Evolutionary conservation across 1,139 yeast genomes (phyloP), one percentile per base, ranked within the genome.

Genomic region (Diutina pseudorugosa): DNA sequence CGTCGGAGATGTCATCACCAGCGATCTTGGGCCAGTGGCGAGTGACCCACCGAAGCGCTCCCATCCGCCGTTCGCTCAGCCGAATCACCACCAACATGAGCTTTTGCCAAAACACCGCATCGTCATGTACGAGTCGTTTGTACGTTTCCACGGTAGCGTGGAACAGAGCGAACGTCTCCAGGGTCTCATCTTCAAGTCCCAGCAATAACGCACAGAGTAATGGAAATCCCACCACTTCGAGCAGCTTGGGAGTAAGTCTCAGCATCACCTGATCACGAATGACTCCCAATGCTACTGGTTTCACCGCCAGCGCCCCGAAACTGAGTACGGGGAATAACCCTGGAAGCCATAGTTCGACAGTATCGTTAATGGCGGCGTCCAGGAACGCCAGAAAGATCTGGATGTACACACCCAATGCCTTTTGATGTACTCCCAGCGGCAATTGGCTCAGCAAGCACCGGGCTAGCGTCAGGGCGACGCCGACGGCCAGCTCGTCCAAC

Each of bases 391-490:
- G 75, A 66, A 93, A 88, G 2, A 91, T 79, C 53, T 74, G 70
- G 44, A 79, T 81, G 63, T 91, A 93, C 0, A 91, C 79, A 56
- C 83, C 89, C 49, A 93, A 69, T 0, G 97, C 77, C 64, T 89
- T 91, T 59, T 85, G 88, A 63, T 94, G 98, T 1, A 94, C 98
- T 6, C 98, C 98, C 53, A 95, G 87, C 0, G 98, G 98, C 23
- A 93, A 72, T 51, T 75, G 73, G 0, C 95, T 83, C 4, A 91
- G 81, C 45, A 93, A 69, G 58, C 98, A 93, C 53, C 79, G 73
- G 1, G 80, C 76, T 59, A 80, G 68, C 54, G 72, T 75, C 58
- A 69, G 73, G 51, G 79, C 77, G 41, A 79, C 76, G 55, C 69
- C 75, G 68, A 76, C 2, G 14, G 56, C 45, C 2, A 85, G 69